Evolutionary conservation across 495 filamentous ascomycete genomes (phyloP).

Genomic region (Aspergillus baeticus): DNA sequence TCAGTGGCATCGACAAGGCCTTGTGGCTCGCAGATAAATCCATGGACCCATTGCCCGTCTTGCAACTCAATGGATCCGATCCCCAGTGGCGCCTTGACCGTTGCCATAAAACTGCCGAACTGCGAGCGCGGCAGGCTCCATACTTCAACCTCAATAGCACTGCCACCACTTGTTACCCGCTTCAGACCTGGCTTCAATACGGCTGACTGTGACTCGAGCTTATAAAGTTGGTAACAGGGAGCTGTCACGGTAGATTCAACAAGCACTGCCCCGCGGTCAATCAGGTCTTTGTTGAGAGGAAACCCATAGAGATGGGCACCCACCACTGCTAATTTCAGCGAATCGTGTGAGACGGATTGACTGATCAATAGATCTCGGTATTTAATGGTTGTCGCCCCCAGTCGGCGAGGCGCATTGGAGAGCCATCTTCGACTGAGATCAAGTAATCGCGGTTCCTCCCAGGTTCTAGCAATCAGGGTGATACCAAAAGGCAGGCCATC

Average conservation of each 20-base stretch:
- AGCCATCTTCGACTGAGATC: slow-evolving; percentile 16
- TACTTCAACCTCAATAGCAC: slow-evolving; percentile 23
- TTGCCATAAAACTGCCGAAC: slow-evolving; percentile 17
- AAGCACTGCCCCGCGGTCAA: slow-evolving; percentile 29
- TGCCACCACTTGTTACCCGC: slow-evolving; percentile 41
- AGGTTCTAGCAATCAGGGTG: slow-evolving; percentile 56
- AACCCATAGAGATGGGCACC: slow-evolving; percentile 24
- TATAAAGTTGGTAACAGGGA: slow-evolving; percentile 11
- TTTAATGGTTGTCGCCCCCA: slow-evolving; percentile 44
- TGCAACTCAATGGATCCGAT: slow-evolving; percentile 20
- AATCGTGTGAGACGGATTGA: background rate
- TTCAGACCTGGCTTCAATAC: slow-evolving; percentile 28
- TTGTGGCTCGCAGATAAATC: slow-evolving; percentile 18
- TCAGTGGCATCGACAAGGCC: slow-evolving; percentile 15
- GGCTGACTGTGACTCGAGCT: background rate
- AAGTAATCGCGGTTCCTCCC: slow-evolving; percentile 24
- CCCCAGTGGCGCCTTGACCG: slow-evolving; percentile 15
- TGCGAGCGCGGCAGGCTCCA: slow-evolving; percentile 15
- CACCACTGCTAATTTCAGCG: slow-evolving; percentile 17
- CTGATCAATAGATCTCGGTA: slow-evolving; percentile 37
- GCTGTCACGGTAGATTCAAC: slow-evolving; percentile 13
- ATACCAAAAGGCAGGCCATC: slow-evolving; percentile 59
- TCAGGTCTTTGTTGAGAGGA: slow-evolving; percentile 21
- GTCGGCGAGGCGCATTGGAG: slow-evolving; percentile 4
- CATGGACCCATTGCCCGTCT: slow-evolving; percentile 19